Base-by-base conservation (phyloP, 345 rosid species). In the Cardamine occulta region DNA sequence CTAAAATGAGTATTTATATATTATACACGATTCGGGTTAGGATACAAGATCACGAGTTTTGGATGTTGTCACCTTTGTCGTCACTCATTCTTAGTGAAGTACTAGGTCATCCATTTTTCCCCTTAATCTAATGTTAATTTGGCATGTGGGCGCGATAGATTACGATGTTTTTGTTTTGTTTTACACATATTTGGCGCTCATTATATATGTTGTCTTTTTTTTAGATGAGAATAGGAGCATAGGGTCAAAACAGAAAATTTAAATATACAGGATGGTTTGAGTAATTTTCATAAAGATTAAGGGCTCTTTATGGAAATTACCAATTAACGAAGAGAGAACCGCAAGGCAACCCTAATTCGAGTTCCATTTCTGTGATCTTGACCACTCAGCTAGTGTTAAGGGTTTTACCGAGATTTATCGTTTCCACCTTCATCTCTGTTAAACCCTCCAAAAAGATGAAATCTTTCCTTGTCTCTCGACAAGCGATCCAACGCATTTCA, bases 401-500 rank as follows among this genome's bases (percentile, higher is more conserved):
- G 80, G 77, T 57, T 77, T 77, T 28, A 10, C 72, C 14, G 15
- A 51, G 68, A 58, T 65, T 78, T 58, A 24, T 49, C 68, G 51
- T 17, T 49, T 31, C 56, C 8, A 11, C 44, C 39, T 63, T 62
- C 42, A 31, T 55, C 14, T 54, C 71, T 45, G 65, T 58, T 39
- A 21, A 31, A 47, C 40, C 42, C 47, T 8, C 24, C 7, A 7
- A 72, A 5, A 57, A 79, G 58, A 79, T 83, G 82, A 88, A 82
- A 84, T 82, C 48, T 53, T 70, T 84, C 18, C 68, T 84, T 1
- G 6, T 74, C 34, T 81, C 83, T 49, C 69, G 84, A 60, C 75
- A 76, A 81, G 32, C 84, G 8, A 62, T 84, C 26, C 69, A 73
- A 31, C 79, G 68, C 21, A 21, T 86, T 54, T 81, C 80, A 53